Conservation (phyloP, 192 early-diverging fungal species). For the Gryganskiella cystojenkinii region DNA sequence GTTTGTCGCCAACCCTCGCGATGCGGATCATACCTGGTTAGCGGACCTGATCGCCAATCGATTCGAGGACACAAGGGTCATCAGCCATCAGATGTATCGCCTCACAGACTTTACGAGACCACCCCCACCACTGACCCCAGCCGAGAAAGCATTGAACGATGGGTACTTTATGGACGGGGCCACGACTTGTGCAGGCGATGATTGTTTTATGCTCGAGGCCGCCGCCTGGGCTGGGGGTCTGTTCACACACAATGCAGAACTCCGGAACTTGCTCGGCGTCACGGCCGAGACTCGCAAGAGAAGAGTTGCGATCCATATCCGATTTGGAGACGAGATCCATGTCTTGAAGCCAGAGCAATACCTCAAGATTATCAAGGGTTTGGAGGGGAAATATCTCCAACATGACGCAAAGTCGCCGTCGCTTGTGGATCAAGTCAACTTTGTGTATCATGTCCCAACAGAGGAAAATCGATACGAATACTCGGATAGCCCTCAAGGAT, state of each 20-base stretch:
- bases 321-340: constrained; percentile 1
- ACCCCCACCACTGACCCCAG: neutral
- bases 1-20: constrained; percentile 12
- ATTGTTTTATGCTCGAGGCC: neutral
- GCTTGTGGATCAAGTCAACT: neutral
- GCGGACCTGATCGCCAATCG: neutral
- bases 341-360: neutral
- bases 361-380: constrained; percentile 3
- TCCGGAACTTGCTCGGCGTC: neutral
- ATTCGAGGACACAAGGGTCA: neutral
- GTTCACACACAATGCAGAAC: neutral
- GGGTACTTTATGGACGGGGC: constrained; percentile 5
- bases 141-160: constrained; percentile 1
- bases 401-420: neutral
- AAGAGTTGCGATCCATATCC: constrained; percentile 11
- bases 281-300: constrained; percentile 1
- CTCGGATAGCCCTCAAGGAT: neutral
- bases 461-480: constrained; percentile 11
- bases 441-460: constrained; percentile 5
- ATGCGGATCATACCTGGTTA: constrained; percentile 11
- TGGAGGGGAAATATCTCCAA: neutral
- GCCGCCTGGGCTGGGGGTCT: neutral
- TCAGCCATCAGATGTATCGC: neutral
- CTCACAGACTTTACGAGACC: neutral
- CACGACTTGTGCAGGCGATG: neutral